These are phyloP conservation scores for Arachnopeziza araneosa DNA, from an alignment of 2,329 filamentous ascomycete species.

Conservation along the genomic window DNA sequence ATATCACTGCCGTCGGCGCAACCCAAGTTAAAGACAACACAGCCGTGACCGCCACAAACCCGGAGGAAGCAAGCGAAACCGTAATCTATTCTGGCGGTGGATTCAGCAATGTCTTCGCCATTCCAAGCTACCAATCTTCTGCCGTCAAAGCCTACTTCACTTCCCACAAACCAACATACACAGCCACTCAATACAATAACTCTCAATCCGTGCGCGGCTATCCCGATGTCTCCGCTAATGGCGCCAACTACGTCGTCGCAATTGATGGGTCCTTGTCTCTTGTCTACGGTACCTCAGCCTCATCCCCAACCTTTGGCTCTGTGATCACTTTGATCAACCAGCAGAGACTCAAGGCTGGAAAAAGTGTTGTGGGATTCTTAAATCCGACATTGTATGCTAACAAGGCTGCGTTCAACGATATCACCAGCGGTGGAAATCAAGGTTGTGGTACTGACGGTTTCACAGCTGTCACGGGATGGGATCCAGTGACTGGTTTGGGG, in stretches of 20 bases:
- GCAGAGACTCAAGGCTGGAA: constrained; percentile 29
- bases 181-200: constrained; percentile 1
- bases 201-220: constrained; percentile 20
- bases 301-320: constrained; percentile 51
- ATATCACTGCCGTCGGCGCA: constrained; percentile 60
- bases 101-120: background rate
- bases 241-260: constrained; percentile 39
- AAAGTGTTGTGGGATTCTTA: constrained; percentile 33
- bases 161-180: constrained; percentile 1
- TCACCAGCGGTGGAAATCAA: constrained; percentile 24
- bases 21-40: constrained; percentile 39
- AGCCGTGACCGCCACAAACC: constrained; percentile 23
- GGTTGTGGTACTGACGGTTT: constrained; percentile 31
- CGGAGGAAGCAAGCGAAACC: constrained; percentile 41
- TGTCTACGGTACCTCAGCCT: constrained; percentile 42
- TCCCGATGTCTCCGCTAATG: constrained; percentile 32
- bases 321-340: constrained; percentile 42
- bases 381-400: constrained; percentile 28
- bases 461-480: constrained; percentile 27
- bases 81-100: constrained; percentile 55
- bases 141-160: background rate
- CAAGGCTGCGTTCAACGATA: constrained; percentile 24
- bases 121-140: background rate
- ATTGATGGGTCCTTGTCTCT: constrained; percentile 38
- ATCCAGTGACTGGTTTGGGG: constrained; percentile 36